Evolutionary conservation across 1,139 yeast genomes (phyloP).

Genomic region (Geotrichum bryndzae): DNA sequence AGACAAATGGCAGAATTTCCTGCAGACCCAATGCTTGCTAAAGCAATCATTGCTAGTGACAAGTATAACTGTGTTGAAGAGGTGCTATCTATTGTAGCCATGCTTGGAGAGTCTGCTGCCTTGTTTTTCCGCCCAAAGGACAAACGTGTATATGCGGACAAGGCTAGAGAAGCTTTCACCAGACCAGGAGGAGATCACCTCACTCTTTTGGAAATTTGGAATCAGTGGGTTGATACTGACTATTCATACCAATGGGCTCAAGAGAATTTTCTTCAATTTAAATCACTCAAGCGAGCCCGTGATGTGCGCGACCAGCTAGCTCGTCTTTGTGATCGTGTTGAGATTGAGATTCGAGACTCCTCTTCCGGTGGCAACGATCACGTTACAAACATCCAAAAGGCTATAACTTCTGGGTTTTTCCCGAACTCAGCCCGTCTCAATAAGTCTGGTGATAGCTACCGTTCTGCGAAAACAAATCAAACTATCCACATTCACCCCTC

Average conservation of each 20-base stretch:
- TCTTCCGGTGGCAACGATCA: constrained; percentile 24
- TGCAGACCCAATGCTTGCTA: constrained; percentile 82
- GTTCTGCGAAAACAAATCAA: constrained; percentile 55
- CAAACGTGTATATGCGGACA: constrained; percentile 58
- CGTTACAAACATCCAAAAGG: constrained; percentile 46
- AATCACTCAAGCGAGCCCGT: constrained; percentile 62
- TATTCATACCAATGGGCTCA: constrained; percentile 80
- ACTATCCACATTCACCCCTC: constrained; percentile 81
- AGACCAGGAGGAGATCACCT: constrained; percentile 72
- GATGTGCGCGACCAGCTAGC: constrained; percentile 69
- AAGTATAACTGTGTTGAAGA: constrained; percentile 56
- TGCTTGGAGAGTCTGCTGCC: constrained; percentile 76
- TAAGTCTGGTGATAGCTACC: constrained; percentile 65
- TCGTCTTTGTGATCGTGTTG: constrained; percentile 56
- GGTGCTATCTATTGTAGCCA: constrained; percentile 64
- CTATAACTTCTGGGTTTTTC: constrained; percentile 78
- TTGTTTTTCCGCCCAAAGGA: constrained; percentile 72
- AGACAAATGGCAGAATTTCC: constrained; percentile 90
- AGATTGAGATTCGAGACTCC: constrained; percentile 37
- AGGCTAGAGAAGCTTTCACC: constrained; percentile 50
- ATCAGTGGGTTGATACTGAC: constrained; percentile 67
- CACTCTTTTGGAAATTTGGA: constrained; percentile 65
- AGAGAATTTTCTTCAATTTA: constrained; percentile 74
- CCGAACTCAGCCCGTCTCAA: constrained; percentile 68
- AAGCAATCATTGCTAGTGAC: constrained; percentile 60